phyloP scores from a whole-genome alignment of 176 grass and related monocot genomes.

The Eleusine indica region DNA sequence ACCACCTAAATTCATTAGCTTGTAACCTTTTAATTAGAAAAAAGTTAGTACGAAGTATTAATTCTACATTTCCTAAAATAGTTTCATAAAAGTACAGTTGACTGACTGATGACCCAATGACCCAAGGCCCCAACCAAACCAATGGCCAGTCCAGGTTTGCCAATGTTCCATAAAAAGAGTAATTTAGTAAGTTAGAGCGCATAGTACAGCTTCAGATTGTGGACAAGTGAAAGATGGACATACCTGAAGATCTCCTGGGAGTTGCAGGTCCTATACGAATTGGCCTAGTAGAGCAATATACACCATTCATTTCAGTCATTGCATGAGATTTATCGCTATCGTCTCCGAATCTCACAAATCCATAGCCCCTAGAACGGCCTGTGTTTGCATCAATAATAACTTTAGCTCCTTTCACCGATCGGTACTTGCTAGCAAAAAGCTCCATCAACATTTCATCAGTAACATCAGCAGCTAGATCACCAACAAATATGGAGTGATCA shows the following conservation, averaged over 20 bases:
- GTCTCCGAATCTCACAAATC: slow-evolving; percentile 72
- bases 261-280: slow-evolving; percentile 67
- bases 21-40: not conserved
- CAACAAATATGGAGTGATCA: slow-evolving; percentile 75
- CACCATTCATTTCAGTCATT: slow-evolving; percentile 74
- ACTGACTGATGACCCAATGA: not conserved
- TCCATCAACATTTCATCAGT: slow-evolving; percentile 65
- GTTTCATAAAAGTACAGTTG: not conserved
- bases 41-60: not conserved
- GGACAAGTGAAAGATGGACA: slow-evolving; percentile 16
- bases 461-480: slow-evolving; percentile 73
- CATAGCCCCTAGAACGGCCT: slow-evolving; percentile 68
- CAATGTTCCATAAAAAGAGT: not conserved
- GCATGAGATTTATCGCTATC: slow-evolving; percentile 58
- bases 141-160: not conserved
- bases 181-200: not conserved
- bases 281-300: slow-evolving; percentile 65
- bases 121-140: not conserved
- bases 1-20: not conserved
- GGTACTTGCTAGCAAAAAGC: slow-evolving; percentile 61
- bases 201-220: not conserved
- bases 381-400: slow-evolving; percentile 77
- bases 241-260: slow-evolving; percentile 70
- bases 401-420: slow-evolving; percentile 64
- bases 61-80: not conserved